A percentile compares a stretch with the other conserved stretches of the same genome.
Conservation (phyloP, 1,284 basidiomycete genomes). For the Ustilago tritici region DNA sequence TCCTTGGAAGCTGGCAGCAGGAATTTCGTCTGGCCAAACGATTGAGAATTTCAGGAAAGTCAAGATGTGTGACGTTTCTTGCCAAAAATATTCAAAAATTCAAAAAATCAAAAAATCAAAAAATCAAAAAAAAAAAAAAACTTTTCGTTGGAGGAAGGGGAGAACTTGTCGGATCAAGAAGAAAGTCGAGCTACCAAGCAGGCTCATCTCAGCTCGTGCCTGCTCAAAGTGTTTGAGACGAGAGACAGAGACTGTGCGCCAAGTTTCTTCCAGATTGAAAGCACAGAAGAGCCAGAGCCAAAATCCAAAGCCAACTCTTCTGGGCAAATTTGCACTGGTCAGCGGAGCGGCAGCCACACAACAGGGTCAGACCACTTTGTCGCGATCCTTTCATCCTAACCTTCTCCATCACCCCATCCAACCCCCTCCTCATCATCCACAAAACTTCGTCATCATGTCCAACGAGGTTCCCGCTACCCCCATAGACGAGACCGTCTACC, state of each 20-base stretch:
- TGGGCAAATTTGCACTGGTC: constrained; percentile 8
- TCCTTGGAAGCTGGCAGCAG: neutral
- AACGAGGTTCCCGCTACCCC: constrained; percentile 67
- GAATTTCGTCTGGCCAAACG: neutral
- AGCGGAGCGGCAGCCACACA: neutral
- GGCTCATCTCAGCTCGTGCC: too few species aligned
- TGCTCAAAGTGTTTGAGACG: too few species aligned
- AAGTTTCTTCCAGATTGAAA: constrained; percentile 1
- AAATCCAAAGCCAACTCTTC: neutral
- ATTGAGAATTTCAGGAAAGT: neutral
- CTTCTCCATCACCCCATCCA: constrained; percentile 43
- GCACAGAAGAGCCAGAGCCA: neutral
- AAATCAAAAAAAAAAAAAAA: too few species aligned
- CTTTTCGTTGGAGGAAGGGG: neutral
- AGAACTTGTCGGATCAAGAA: neutral
- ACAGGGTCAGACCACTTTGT: constrained; percentile 2
- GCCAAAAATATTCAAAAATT: constrained; percentile 21
- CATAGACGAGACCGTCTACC: constrained; percentile 83
- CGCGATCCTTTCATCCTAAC: constrained; percentile 27
- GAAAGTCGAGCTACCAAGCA: too few species aligned
- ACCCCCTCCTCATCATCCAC: constrained; percentile 25
- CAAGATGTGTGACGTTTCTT: constrained; percentile 24
- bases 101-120: too few species aligned
- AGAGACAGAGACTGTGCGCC: constrained; percentile 4
- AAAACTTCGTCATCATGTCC: constrained; percentile 64